Evolutionary conservation across 1,284 basidiomycete genomes (phyloP), one percentile per base, ranked within the genome.

Genomic region (Volvariella surrecta): DNA sequence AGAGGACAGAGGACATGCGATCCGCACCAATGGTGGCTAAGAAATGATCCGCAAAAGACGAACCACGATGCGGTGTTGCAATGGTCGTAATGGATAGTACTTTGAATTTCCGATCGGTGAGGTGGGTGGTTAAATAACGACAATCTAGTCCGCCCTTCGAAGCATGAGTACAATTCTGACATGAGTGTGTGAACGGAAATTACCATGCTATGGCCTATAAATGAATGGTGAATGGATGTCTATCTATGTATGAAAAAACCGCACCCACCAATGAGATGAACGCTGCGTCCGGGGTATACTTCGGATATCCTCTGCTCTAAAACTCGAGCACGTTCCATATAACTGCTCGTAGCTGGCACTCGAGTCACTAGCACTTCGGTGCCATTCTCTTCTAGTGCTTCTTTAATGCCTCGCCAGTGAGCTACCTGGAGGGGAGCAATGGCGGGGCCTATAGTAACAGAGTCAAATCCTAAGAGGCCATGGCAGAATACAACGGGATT

Each of bases 401-500:
- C 89, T 54, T 85, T 84, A 50, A 97, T 93, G 2, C 94, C 94
- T 31, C 93, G 76, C 94, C 94, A 98, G 60, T 98, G 92, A 3
- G 82, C 75, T 39, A 98, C 89, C 55, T 92, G 81, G 19, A 97
- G 56, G 2, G 87, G 81, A 8, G 86, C 82, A 45, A 91, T 81
- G 13, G 79, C 63, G 1, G 77, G 79, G 7, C 82, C 80, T 37
- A 87, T 76, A 3, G 74, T 82, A 48, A 87, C 76, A 0, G 79
- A 81, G 58, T 92, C 88, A 54, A 91, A 91, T 3, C 91, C 92
- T 1, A 96, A 73, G 1, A 96, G 73, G 6, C 94, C 93, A 56
- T 97, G 93, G 52, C 92, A 95, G 60, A 97, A 95, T 2, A 97
- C 85, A 37, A 96, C 63, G 0, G 93, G 93, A 52, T 90, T 77